phyloP scores from a whole-genome alignment of 345 rosid species.

The Boechera retrofracta region DNA sequence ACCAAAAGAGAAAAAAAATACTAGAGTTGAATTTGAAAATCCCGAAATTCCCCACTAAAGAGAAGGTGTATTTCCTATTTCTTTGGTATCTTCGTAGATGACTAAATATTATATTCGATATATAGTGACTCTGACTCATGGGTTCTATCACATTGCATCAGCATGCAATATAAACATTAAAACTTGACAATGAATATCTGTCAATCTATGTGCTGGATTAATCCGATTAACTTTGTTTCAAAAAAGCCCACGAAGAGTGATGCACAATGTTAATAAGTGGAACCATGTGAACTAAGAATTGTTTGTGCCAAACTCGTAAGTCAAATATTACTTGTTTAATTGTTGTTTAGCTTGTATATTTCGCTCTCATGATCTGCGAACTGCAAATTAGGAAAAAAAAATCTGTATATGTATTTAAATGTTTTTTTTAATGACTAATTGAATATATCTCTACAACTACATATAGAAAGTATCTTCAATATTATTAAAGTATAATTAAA shows the following conservation, averaged over 20 bases:
- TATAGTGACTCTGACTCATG: conserved; percentile 14
- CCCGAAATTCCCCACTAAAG: conserved; percentile 1
- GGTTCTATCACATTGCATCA: conserved; percentile 32
- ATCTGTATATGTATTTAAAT: background rate
- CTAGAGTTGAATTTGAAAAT: conserved; percentile 9
- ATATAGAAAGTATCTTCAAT: background rate
- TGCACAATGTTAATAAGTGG: conserved; percentile 7
- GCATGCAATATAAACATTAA: background rate
- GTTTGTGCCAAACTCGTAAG: background rate
- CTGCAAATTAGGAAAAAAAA: background rate
- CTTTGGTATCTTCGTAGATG: conserved; percentile 7
- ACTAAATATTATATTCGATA: background rate
- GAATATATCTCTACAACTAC: background rate
- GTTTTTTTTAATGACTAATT: background rate
- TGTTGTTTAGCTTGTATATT: background rate
- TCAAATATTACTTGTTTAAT: background rate
- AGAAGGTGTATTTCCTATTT: background rate
- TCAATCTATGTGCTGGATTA: conserved; percentile 14
- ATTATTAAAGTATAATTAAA: background rate
- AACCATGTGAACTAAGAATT: background rate
- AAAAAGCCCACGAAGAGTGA: conserved; percentile 7
- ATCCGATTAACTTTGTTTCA: conserved; percentile 18
- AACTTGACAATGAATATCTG: conserved; percentile 14
- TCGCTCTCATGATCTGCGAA: background rate
- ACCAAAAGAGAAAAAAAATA: background rate